phyloP scores from a whole-genome alignment of 805 yeast genomes.

The Starmerella floris region DNA sequence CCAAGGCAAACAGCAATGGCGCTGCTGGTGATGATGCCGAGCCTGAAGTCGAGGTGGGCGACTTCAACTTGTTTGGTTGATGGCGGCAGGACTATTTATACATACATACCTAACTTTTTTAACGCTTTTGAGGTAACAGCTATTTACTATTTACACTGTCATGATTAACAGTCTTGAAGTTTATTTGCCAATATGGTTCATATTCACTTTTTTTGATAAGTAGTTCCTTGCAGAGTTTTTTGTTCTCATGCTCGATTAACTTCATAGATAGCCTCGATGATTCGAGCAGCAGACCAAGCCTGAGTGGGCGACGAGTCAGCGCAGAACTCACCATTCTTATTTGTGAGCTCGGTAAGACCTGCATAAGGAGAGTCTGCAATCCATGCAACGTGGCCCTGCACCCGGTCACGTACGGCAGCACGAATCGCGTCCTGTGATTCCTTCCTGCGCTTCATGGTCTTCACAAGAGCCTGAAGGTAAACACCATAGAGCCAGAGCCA shows the following conservation, averaged over 20 bases:
- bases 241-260: too few relatives aligned
- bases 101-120: background rate
- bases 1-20: conserved; percentile 12
- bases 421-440: conserved; percentile 30
- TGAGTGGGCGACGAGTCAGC: conserved; percentile 87
- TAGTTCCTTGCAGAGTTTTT: too few relatives aligned
- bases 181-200: too few relatives aligned
- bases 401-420: conserved; percentile 43
- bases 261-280: conserved; percentile 55
- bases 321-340: conserved; percentile 72
- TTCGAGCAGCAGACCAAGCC: conserved; percentile 88
- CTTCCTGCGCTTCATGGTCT: conserved; percentile 35
- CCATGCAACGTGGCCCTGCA: conserved; percentile 57
- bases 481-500: conserved; percentile 93
- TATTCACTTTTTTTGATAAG: too few relatives aligned
- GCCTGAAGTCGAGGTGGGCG: conserved; percentile 10
- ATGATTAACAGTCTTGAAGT: too few relatives aligned
- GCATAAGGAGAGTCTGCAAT: conserved; percentile 74
- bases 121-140: too few relatives aligned
- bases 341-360: conserved; percentile 83
- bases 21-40: background rate
- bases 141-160: too few relatives aligned
- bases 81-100: too few relatives aligned
- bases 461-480: conserved; percentile 63
- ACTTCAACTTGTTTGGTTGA: conserved; percentile 27